A percentile compares a stretch with the other conserved stretches of the same genome.
Evolutionary conservation across 352 stramenopile species (phyloP).

Genomic region (Phytopythium vexans): DNA sequence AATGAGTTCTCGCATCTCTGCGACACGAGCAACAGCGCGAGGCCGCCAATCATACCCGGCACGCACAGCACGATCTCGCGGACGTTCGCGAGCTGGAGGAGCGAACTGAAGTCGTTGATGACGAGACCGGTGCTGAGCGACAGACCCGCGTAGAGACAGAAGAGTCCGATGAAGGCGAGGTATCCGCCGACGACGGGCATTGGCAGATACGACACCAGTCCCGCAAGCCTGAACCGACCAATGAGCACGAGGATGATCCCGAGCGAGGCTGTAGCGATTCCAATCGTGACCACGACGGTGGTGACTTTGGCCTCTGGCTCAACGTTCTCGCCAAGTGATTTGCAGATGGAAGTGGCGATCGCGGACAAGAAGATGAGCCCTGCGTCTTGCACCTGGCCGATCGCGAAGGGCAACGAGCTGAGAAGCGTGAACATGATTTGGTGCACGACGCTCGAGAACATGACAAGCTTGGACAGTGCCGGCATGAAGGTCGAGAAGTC

Average conservation of each 20-base stretch:
- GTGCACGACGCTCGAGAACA: constrained; percentile 96
- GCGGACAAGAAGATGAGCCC: constrained; percentile 97
- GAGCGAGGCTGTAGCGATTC: constrained; percentile 88
- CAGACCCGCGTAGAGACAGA: constrained; percentile 92
- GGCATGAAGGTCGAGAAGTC: constrained; percentile 88
- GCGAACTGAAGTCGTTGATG: constrained; percentile 87
- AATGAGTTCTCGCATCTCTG: constrained; percentile 80
- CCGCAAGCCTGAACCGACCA: constrained; percentile 92
- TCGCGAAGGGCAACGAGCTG: constrained; percentile 94
- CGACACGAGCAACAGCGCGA: constrained; percentile 81
- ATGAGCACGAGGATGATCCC: constrained; percentile 93
- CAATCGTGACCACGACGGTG: constrained; percentile 93
- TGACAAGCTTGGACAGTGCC: constrained; percentile 94
- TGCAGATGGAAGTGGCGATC: constrained; percentile 92
- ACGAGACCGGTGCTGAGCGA: constrained; percentile 89
- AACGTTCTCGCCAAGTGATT: constrained; percentile 58
- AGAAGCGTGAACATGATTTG: constrained; percentile 88
- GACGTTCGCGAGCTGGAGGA: constrained; percentile 57
- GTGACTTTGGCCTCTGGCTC: constrained; percentile 85
- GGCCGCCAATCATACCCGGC: constrained; percentile 78
- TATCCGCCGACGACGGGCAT: constrained; percentile 98
- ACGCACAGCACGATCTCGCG: constrained; percentile 80
- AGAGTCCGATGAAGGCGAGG: constrained; percentile 97
- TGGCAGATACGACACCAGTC: constrained; percentile 95
- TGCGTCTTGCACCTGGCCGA: constrained; percentile 98